Base-by-base conservation (phyloP, 495 filamentous ascomycete species). In the Aspergillus mulundensis region DNA sequence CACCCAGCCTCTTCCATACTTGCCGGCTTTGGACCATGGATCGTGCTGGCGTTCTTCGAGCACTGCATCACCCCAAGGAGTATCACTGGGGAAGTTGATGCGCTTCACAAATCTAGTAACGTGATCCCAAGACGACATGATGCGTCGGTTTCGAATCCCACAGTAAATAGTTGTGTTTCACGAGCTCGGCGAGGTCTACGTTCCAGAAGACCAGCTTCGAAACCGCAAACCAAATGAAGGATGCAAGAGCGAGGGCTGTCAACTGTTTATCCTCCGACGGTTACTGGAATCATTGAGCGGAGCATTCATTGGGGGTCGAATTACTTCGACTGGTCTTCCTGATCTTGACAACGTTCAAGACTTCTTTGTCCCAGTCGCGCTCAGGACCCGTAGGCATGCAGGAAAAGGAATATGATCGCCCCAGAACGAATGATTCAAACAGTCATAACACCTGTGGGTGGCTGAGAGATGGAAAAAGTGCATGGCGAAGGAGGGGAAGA, bases 1-100 rank as follows among this genome's bases (percentile, higher is more conserved):
- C 3, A 90, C 87, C 84, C 89, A 94, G 32, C 87, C 90, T 52
- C 90, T 70, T n/a, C 78, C 89, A 70, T 95, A 95, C 74, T 95
- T 93, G 12, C 87, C 88, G n/a, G 89, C 83, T 66, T 88, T 66
- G 11, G 66, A 76, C 87, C 87, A 96, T 44, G 90, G 87, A 71
- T 95, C 91, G 66, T 86, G 73, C 15, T 84, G 86, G 65, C 81
- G 82, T 24, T 91, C 89, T 64, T 87, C 85, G 15, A 87, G 75
- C 36, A 92, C 77, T 3, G 82, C 86, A 3, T 83, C 76, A 3
- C 89, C 87, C 61, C 82, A 90, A 36, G 81, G 86, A 50, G 83
- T 77, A 54, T 79, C 86, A 61, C 86, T 75, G 5, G 86, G 85
- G 58, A 95, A 87, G 61, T 82, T 73, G 63, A 95, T 87, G 25